These are phyloP conservation scores for Penicillium sp. DNA, from an alignment of 2,329 filamentous ascomycete genomes.

Conservation along the genomic window DNA sequence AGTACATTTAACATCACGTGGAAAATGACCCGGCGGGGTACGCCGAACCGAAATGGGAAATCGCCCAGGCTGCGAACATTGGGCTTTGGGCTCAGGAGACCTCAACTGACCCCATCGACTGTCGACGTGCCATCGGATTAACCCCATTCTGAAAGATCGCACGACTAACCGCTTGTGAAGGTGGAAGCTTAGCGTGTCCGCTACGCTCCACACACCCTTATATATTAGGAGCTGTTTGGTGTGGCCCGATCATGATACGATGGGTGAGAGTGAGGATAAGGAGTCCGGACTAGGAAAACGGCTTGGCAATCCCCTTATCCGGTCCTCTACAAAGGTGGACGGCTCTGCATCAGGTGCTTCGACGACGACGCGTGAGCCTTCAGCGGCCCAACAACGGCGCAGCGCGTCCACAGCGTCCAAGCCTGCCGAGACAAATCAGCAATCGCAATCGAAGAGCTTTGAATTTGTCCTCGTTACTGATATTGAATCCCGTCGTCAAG, in stretches of 20 bases:
- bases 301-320: conserved; percentile 12
- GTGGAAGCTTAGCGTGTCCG: conserved; percentile 5
- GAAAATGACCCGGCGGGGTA: conserved; percentile 1
- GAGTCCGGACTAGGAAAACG: conserved; percentile 14
- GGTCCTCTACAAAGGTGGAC: background rate
- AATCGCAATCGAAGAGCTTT: conserved; percentile 32
- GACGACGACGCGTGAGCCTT: conserved; percentile 11
- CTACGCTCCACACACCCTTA: background rate
- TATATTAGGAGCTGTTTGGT: background rate
- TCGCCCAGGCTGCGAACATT: conserved; percentile 30
- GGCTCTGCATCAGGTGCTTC: conserved; percentile 4
- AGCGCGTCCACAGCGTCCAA: conserved; percentile 12
- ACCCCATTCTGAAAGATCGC: conserved; percentile 7
- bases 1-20: conserved; percentile 22
- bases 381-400: background rate
- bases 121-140: background rate
- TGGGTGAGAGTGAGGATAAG: conserved; percentile 33
- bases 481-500: conserved; percentile 37
- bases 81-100: conserved; percentile 17
- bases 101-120: background rate
- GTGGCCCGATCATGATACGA: conserved; percentile 32
- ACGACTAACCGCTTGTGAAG: conserved; percentile 16
- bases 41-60: conserved; percentile 24
- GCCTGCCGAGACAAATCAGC: conserved; percentile 8
- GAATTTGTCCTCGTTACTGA: conserved; percentile 42